Percentiles rank a stretch among this genome's conserved stretches.
phyloP scores from a whole-genome alignment of 2,329 filamentous ascomycete genomes.

The Diaporthe sp. region DNA sequence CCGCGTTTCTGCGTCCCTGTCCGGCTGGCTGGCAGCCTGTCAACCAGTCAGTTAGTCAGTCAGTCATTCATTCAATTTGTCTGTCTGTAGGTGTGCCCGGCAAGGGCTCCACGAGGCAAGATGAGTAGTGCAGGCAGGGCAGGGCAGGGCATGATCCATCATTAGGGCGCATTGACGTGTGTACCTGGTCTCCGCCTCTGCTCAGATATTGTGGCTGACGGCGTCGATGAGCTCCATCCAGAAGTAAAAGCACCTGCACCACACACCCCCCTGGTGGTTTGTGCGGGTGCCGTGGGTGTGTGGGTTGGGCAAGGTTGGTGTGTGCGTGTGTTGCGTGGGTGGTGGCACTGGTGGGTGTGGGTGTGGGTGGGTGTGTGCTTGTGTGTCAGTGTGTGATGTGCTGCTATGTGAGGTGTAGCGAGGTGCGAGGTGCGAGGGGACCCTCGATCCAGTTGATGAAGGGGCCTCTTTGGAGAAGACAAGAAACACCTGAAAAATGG shows the following conservation, averaged over 20 bases:
- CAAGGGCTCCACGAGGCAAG: constrained; percentile 20
- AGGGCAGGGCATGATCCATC: constrained; percentile 15
- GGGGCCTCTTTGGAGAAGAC: constrained; percentile 34
- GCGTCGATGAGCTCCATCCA: constrained; percentile 13
- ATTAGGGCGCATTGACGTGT: constrained; percentile 24
- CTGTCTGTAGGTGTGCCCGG: background rate
- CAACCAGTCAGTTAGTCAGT: background rate
- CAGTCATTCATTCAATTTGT: background rate
- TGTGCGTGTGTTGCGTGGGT: background rate
- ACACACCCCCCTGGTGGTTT: background rate
- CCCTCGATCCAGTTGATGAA: constrained; percentile 30
- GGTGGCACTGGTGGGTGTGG: too few species aligned
- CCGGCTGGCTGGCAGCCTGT: background rate
- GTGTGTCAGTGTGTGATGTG: background rate
- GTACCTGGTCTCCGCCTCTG: constrained; percentile 20
- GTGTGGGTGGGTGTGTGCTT: too few species aligned
- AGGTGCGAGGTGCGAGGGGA: background rate
- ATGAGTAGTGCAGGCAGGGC: background rate
- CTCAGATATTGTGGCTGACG: constrained; percentile 24
- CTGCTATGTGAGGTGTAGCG: constrained; percentile 26
- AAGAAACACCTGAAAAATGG: constrained; percentile 32
- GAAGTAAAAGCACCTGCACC: background rate
- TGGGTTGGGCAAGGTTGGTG: background rate
- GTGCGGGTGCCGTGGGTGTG: background rate
- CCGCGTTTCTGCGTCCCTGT: background rate